These are phyloP conservation scores for Linnemannia zychae DNA, from an alignment of 192 early-diverging fungal species.

Conservation along the genomic window DNA sequence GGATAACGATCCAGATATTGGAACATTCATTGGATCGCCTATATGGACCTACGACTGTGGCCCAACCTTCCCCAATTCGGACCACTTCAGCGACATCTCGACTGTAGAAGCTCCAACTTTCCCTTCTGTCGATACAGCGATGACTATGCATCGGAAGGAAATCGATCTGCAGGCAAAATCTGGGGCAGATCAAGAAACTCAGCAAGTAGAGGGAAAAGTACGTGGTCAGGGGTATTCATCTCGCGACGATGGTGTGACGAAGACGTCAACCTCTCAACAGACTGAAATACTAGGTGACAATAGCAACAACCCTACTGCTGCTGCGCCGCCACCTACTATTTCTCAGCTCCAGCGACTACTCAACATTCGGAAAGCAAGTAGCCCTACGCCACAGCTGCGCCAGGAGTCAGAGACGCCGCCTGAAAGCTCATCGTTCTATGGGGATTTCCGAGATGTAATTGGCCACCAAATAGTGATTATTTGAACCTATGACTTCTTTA, in stretches of 20 bases:
- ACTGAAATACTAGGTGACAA: neutral
- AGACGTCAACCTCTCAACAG: neutral
- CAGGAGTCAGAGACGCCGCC: neutral
- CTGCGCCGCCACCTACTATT: conserved; percentile 12
- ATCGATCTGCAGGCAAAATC: neutral
- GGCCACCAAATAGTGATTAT: neutral
- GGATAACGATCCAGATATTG: neutral
- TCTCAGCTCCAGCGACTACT: conserved; percentile 30
- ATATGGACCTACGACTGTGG: conserved; percentile 53
- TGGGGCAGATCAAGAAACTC: neutral
- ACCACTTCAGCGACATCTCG: conserved; percentile 4
- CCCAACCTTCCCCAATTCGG: conserved; percentile 21
- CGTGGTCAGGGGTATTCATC: neutral
- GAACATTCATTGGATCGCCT: conserved; percentile 32
- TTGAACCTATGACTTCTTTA: too few species aligned
- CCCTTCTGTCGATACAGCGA: conserved; percentile 22
- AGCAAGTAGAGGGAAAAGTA: neutral
- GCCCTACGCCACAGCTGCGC: neutral
- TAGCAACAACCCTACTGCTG: neutral
- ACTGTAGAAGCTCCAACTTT: conserved; percentile 21
- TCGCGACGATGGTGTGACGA: neutral
- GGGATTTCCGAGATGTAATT: neutral
- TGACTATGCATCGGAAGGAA: conserved; percentile 17
- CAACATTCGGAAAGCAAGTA: conserved; percentile 9
- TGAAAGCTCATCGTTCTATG: neutral